Evolutionary conservation across 306 rosid species (phyloP).

Genomic region (Vachellia collinsii): DNA sequence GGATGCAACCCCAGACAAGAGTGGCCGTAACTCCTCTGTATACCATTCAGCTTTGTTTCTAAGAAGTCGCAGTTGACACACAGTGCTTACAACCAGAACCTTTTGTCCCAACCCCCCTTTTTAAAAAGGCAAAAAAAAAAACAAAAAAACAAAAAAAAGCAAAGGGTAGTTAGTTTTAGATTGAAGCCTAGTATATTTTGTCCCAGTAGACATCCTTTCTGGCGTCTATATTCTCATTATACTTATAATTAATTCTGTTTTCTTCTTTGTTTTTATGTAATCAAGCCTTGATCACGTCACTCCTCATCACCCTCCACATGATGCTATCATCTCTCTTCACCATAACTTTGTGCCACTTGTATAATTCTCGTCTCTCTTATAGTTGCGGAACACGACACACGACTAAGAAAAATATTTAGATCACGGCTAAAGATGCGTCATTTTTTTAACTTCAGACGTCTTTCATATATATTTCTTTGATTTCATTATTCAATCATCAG

Average conservation of each 20-base stretch:
- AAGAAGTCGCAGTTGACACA: neutral
- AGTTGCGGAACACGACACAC: neutral
- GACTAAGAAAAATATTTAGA: neutral
- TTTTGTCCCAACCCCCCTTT: neutral
- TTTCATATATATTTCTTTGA: neutral
- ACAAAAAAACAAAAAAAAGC: no score
- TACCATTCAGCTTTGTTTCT: neutral
- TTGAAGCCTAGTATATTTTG: neutral
- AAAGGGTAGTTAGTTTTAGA: neutral
- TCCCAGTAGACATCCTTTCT: neutral
- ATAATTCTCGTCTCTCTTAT: no score
- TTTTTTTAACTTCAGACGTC: neutral
- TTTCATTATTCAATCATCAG: neutral
- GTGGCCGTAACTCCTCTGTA: neutral
- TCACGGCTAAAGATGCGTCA: neutral
- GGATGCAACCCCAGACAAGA: neutral
- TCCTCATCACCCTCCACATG: neutral
- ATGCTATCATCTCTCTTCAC: neutral
- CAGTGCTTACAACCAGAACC: neutral
- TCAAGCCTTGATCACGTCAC: neutral
- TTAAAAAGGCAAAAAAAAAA: no score
- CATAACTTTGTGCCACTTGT: neutral
- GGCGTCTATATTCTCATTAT: neutral
- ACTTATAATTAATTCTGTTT: no score
- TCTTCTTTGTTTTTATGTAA: neutral